Conservation (phyloP, 805 yeast species). For the Saturnispora sekii region DNA sequence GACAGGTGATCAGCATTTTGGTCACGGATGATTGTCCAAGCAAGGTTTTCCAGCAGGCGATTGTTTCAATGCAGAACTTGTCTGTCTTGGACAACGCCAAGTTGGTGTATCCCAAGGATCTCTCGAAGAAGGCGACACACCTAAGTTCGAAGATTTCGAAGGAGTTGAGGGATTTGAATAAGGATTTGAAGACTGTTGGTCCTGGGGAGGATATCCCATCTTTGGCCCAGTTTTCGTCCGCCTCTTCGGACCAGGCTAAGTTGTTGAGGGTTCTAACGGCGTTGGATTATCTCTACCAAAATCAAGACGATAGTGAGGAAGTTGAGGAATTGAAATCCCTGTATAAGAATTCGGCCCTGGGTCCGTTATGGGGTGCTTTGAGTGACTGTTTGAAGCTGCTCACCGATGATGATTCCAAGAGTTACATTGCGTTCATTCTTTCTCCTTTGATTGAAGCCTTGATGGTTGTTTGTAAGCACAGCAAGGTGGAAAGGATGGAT, state of each 20-base stretch:
- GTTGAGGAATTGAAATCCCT: conserved; percentile 43
- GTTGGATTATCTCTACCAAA: conserved; percentile 67
- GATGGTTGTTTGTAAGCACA: conserved; percentile 93
- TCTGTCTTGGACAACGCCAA: conserved; percentile 53
- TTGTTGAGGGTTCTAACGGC: conserved; percentile 81
- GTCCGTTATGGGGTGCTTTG: conserved; percentile 76
- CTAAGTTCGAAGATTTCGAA: conserved; percentile 45
- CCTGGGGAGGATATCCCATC: conserved; percentile 39
- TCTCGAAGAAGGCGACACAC: conserved; percentile 52
- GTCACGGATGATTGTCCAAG: conserved; percentile 79
- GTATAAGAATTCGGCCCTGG: conserved; percentile 62
- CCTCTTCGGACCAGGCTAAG: conserved; percentile 82
- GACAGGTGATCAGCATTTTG: conserved; percentile 54
- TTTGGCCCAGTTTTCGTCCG: conserved; percentile 59
- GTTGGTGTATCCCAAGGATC: conserved; percentile 53
- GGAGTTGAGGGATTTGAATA: conserved; percentile 44
- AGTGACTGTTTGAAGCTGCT: conserved; percentile 60
- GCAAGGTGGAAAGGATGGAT: conserved; percentile 50
- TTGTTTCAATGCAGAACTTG: conserved; percentile 71
- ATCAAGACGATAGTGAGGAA: conserved; percentile 27
- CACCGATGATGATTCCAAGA: conserved; percentile 46
- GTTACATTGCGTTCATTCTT: conserved; percentile 66
- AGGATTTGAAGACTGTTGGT: conserved; percentile 32
- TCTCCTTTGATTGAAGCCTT: conserved; percentile 84
- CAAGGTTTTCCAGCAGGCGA: conserved; percentile 73